Evolutionary conservation across 2,329 filamentous ascomycete genomes (phyloP), one percentile per base, ranked within the genome.

Genomic region (Beauveria caledonica): DNA sequence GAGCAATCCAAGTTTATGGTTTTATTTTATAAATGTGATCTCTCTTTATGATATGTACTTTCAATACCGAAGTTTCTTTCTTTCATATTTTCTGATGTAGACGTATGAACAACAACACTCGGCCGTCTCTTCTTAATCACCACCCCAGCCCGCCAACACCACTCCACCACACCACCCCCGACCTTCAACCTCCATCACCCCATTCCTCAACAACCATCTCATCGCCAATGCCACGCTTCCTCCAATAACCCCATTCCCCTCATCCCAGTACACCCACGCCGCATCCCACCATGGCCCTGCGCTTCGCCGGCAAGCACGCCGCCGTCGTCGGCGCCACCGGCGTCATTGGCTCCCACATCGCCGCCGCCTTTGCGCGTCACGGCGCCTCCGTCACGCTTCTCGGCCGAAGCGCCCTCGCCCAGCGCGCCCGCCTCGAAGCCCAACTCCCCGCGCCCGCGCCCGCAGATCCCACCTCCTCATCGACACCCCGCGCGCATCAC

Each of bases 301-400:
- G 70, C 55, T 72, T 84, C 60, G 67, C 67, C 46, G 78, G 79
- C 60, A 80, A 80, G 63, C 78, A 76, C 62, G 81, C 77, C 70
- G 76, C 89, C 68, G 78, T 92, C 56, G 88, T 88, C 2, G 89
- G 89, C 52, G 88, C 81, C 21, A 87, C 86, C 48, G 84, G 86
- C 21, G 84, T 86, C 58, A 90, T 92, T 65, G 89, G 89, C 49
- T 76, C 79, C 46, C 82, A 84, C 56, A 87, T 92, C 59, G 87
- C 88, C 10, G 71, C 76, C 42, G 78, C 81, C n/a, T 88, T 92
- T 68, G 83, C 87, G 21, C 68, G 70, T 57, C 79, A 86, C 62
- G 87, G 86, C 36, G 86, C 81, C 44, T 72, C 74, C 27, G 80
- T 83, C 63, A 80, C 86, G 17, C 77, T 91, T 10, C 77, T 89